Evolutionary conservation across 2,329 filamentous ascomycete species (phyloP), one percentile per base, ranked within the genome.

Genomic region (Chrysosporium keratinophilum): DNA sequence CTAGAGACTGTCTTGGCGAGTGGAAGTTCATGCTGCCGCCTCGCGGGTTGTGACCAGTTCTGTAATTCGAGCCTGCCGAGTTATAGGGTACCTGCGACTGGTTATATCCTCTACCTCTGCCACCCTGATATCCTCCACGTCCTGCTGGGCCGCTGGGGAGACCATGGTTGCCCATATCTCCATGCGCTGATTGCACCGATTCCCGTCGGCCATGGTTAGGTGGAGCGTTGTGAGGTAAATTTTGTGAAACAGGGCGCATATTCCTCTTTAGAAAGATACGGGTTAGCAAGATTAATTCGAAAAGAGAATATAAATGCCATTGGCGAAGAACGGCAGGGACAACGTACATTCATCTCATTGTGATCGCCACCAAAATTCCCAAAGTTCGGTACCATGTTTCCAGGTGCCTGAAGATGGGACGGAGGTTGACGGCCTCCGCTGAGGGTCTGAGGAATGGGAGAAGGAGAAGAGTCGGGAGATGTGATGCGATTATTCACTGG

Each of bases 401-500:
- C 80, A 61, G 85, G 82, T 60, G 83, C 83, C 61, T 84, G 78
- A 59, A 88, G 78, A 59, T 80, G 80, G 34, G 88, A 85, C 43
- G 89, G 88, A 62, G 90, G 90, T 39, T 42, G 51, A 64, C 88
- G 76, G 53, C 83, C 88, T 62, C 89, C 88, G 65, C 89, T 93
- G 52, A 85, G 81, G 50, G 89, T 88, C 70, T 91, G 87, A 33
- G 93, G 91, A 62, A 97, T 97, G 3, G 93, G 93, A 41, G 88
- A 91, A 3, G 93, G 93, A 44, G 91, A 96, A 61, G 86, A 84
- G 47, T 87, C 83, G 5, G 93, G 93, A 44, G 90, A 95, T 46
- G 83, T 83, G 50, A 91, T 80, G 63, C 87, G 82, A 58, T 85
- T 85, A 65, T 87, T 83, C 55, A 71, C 75, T 66, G 75, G 78